Percentiles rank a stretch among this genome's conserved stretches.
Evolutionary conservation across 305 asterid species (phyloP).

Genomic region (Rubia balearica): DNA sequence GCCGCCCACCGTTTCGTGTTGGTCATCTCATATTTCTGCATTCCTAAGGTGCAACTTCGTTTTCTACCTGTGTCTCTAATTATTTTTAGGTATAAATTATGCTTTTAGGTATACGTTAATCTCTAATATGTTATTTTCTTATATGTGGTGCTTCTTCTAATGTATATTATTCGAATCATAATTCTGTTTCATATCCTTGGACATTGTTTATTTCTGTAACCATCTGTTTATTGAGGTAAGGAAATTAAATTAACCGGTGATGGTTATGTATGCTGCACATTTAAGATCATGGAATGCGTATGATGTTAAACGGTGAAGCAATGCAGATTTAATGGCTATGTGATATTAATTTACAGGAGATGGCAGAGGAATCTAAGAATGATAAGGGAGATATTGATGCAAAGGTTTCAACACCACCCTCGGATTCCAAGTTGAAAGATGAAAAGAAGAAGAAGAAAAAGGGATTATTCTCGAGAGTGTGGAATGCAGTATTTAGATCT

Average conservation of each 20-base stretch:
- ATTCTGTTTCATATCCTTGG: not conserved
- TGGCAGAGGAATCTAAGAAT: constrained; percentile 56
- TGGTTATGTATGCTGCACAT: not conserved
- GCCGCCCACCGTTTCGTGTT: not conserved
- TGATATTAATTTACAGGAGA: constrained; percentile 19
- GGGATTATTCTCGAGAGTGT: constrained; percentile 66
- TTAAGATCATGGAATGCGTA: not conserved
- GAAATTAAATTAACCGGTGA: not conserved
- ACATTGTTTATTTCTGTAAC: not conserved
- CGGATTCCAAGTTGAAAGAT: constrained; percentile 37
- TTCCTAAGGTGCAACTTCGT: not conserved
- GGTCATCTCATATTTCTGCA: not conserved
- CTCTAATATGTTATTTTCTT: no score
- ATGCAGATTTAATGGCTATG: not conserved
- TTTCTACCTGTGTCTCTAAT: not conserved
- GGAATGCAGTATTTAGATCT: constrained; percentile 62
- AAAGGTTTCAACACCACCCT: constrained; percentile 26
- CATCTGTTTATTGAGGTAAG: not conserved
- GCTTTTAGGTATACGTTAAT: not conserved
- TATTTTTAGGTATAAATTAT: not conserved
- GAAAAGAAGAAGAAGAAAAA: constrained; percentile 57
- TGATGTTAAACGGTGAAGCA: not conserved
- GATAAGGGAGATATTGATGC: constrained; percentile 33
- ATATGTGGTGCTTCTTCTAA: not conserved
- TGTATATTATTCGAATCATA: not conserved